A percentile compares a stretch with the other conserved stretches of the same genome.
phyloP scores from a whole-genome alignment of 2,329 filamentous ascomycete species.

The Talaromyces islandicus region DNA sequence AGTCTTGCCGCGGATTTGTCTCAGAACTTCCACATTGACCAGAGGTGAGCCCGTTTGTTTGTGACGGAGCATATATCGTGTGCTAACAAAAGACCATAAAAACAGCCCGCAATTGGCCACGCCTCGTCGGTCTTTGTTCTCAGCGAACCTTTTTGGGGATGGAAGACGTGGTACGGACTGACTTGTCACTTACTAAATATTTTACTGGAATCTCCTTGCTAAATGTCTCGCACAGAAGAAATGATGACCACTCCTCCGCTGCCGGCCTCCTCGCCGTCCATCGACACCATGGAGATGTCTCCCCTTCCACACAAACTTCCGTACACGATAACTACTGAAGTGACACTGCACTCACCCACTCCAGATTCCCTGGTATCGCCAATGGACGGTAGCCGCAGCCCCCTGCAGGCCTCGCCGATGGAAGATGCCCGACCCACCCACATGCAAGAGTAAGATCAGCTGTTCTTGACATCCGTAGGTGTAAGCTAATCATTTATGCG shows the following conservation, averaged over 20 bases:
- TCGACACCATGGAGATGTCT: slow-evolving; percentile 88
- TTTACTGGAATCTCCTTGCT: slow-evolving; percentile 1
- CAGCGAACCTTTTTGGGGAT: slow-evolving; percentile 59
- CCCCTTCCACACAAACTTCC: slow-evolving; percentile 82
- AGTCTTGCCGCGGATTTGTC: slow-evolving; percentile 91
- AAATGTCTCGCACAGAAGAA: slow-evolving; percentile 48
- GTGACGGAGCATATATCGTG: not conserved
- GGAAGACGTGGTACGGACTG: slow-evolving; percentile 51
- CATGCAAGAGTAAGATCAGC: slow-evolving; percentile 30
- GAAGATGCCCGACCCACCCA: slow-evolving; percentile 22
- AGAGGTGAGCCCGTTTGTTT: slow-evolving; percentile 56
- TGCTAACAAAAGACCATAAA: slow-evolving; percentile 18
- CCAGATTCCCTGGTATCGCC: slow-evolving; percentile 45
- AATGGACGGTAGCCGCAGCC: slow-evolving; percentile 36
- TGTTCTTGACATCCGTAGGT: slow-evolving; percentile 7
- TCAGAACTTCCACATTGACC: slow-evolving; percentile 94
- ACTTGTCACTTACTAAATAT: not conserved
- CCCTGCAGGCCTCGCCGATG: slow-evolving; percentile 33
- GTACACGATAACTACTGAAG: slow-evolving; percentile 52
- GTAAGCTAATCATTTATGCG: not conserved
- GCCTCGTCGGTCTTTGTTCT: slow-evolving; percentile 78
- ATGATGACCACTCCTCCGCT: slow-evolving; percentile 78
- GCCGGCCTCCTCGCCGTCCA: slow-evolving; percentile 71
- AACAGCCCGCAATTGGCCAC: slow-evolving; percentile 74
- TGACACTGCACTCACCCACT: slow-evolving; percentile 67